Percentiles rank a stretch among this genome's conserved stretches.
Evolutionary conservation across 2,329 filamentous ascomycete genomes (phyloP).

Genomic region (Microcyclospora pomicola): DNA sequence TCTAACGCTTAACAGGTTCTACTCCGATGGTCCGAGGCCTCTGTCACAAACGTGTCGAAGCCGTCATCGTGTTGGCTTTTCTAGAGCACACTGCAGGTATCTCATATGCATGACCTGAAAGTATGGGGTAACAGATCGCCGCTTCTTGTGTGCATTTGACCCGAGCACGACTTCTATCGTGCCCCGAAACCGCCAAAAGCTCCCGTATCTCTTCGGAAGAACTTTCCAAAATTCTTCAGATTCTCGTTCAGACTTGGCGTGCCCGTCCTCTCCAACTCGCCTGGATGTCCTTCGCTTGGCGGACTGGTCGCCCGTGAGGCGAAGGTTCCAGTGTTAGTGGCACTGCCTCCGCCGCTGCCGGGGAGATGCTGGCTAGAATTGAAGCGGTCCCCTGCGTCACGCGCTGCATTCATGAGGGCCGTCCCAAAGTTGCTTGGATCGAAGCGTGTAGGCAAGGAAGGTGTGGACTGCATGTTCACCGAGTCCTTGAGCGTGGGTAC

Average conservation of each 20-base stretch:
- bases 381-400: conserved; percentile 69
- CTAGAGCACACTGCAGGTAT: too few species aligned
- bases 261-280: conserved; percentile 17
- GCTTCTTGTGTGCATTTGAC: too few species aligned
- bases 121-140: too few species aligned
- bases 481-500: conserved; percentile 26
- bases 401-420: conserved; percentile 73
- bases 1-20: too few species aligned
- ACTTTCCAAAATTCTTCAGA: conserved; percentile 88
- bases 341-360: conserved; percentile 27
- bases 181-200: conserved; percentile 31
- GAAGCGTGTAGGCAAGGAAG: conserved; percentile 41
- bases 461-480: conserved; percentile 15
- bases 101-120: too few species aligned
- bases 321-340: conserved; percentile 14
- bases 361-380: neutral
- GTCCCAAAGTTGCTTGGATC: conserved; percentile 74
- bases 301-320: conserved; percentile 21
- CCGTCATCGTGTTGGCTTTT: too few species aligned
- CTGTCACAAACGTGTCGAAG: too few species aligned
- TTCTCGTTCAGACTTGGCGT: conserved; percentile 77
- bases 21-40: too few species aligned
- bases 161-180: neutral
- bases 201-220: conserved; percentile 80
- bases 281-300: conserved; percentile 7